These are phyloP conservation scores for Apiospora koreana DNA, from an alignment of 2,329 filamentous ascomycete genomes.

Conservation along the genomic window DNA sequence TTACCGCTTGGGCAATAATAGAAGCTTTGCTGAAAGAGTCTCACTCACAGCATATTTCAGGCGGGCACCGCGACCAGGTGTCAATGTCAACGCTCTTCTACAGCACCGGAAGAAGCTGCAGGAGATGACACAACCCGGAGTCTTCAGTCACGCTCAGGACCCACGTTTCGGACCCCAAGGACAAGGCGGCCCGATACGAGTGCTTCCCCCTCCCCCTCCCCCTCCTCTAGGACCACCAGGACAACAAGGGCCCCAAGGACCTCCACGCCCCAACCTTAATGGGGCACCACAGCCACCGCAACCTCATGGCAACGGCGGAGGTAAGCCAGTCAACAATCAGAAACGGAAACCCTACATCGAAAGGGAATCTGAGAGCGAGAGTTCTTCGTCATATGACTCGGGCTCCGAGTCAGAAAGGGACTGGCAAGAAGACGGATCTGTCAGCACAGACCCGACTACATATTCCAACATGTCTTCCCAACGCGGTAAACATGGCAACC, in stretches of 20 bases:
- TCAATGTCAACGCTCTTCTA: conserved; percentile 28
- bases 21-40: conserved; percentile 38
- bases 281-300: neutral
- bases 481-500: neutral
- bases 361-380: neutral
- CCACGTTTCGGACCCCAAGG: neutral
- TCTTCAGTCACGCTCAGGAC: neutral
- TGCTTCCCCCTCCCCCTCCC: neutral
- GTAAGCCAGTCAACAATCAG: too few relatives aligned
- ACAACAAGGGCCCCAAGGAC: neutral
- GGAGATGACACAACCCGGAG: conserved; percentile 9
- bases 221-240: neutral
- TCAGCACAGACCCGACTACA: neutral
- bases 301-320: neutral
- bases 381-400: neutral
- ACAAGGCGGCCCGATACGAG: neutral
- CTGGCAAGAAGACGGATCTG: neutral
- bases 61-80: conserved; percentile 36
- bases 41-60: conserved; percentile 50
- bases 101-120: conserved; percentile 17
- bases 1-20: conserved; percentile 27
- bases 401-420: neutral
- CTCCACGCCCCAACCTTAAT: neutral
- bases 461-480: neutral
- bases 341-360: neutral